Base-by-base conservation (phyloP, 495 filamentous ascomycete genomes). In the Astrothelium subdiscretum region DNA sequence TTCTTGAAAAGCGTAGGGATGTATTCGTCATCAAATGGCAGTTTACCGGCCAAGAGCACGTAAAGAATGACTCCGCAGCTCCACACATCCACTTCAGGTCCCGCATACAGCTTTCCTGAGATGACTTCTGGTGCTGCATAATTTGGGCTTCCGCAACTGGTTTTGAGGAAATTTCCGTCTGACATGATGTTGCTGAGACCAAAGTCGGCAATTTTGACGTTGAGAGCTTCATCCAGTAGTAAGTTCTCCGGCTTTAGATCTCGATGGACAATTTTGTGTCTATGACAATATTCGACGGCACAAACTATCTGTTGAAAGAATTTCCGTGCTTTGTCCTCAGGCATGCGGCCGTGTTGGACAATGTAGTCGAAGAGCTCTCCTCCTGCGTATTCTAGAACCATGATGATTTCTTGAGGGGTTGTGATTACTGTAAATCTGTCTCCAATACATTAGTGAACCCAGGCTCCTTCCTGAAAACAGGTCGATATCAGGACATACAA, bases 281-380 rank as follows among this genome's bases (percentile, higher is more conserved):
- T 83, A 75, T 98, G 94, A 74, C 94, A 98, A 75, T 98, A 98
- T 71, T 98, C 94, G 59, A 98, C 95, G 22, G 94, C 95, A 70
- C 92, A 96, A n/a, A 97, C 90, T 69, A 98, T 98, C 74, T 98
- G 94, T 72, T 98, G 94, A 75, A 98, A 98, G 77, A 98, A 97
- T 67, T 92, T 88, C 57, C 94, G 85, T 44, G 95, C 94, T 67
- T 92, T 85, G 63, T 87, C 83, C 73, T 98, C 94, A 42, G 85
- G 79, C 80, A 97, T 90, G 73, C 86, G 88, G 58, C 94, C 95
- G 66, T 95, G 81, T 68, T 87, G 82, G 62, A 98, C 94, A 31
- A 98, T 89, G 71, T 97, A 97, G 71, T 98, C 92, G 78, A 98
- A 98, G 29, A 98, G 79, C 75, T 98, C 94, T 42, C 89, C 90